Evolutionary conservation across 2,329 filamentous ascomycete species (phyloP).

Genomic region (Neopestalotiopsis clavispora): DNA sequence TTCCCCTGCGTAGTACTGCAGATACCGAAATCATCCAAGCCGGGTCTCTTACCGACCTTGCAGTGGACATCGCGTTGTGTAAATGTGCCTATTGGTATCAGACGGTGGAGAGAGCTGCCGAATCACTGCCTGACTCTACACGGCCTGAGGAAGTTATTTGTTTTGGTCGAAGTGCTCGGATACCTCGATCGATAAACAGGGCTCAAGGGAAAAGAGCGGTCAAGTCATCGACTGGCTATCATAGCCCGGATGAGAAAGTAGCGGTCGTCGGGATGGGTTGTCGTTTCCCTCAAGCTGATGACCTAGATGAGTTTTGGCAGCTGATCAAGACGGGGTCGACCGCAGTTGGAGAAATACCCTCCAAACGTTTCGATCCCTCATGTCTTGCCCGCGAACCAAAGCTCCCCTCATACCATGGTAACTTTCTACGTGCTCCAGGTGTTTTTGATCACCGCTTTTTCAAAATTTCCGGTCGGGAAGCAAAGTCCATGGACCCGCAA

Average conservation of each 20-base stretch:
- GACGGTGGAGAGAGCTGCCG: not conserved
- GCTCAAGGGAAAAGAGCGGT: too few relatives aligned
- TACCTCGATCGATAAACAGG: not conserved
- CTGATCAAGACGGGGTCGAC: not conserved
- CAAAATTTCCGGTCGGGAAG: conserved; percentile 31
- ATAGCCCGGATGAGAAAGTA: not conserved
- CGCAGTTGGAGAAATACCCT: not conserved
- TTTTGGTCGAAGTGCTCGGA: conserved; percentile 1
- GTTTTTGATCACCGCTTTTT: conserved; percentile 35
- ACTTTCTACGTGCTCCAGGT: conserved; percentile 26
- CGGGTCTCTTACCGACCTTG: not conserved
- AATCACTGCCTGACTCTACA: not conserved
- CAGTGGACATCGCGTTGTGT: not conserved
- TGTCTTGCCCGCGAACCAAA: not conserved
- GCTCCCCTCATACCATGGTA: conserved; percentile 25
- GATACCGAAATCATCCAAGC: not conserved
- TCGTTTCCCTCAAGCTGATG: conserved; percentile 14
- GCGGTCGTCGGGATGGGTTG: conserved; percentile 3
- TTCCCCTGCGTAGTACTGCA: not conserved
- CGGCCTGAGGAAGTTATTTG: not conserved
- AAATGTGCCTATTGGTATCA: not conserved
- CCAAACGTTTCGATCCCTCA: not conserved
- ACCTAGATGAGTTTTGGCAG: conserved; percentile 18
- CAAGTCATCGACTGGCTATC: too few relatives aligned
- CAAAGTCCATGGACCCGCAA: conserved; percentile 34